Conservation (phyloP, 1,284 basidiomycete genomes). For the Heterobasidion irregulare region DNA sequence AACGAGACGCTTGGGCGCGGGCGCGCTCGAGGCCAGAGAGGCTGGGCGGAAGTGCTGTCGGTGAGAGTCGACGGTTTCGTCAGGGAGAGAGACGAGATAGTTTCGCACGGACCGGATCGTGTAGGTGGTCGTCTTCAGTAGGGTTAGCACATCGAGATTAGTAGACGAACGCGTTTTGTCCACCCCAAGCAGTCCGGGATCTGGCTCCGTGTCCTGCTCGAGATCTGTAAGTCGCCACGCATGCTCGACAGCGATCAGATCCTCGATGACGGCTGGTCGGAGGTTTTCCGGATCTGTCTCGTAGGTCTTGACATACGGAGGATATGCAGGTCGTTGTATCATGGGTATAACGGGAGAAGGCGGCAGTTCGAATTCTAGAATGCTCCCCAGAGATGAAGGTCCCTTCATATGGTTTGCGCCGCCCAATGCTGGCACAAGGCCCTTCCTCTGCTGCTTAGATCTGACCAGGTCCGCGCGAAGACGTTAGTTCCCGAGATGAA, state of each 20-base stretch:
- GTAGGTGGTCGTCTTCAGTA: slow-evolving; percentile 68
- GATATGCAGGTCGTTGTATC: slow-evolving; percentile 32
- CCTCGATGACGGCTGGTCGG: slow-evolving; percentile 62
- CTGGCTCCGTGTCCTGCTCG: slow-evolving; percentile 9
- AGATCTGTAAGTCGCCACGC: slow-evolving; percentile 41
- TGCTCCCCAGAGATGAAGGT: slow-evolving; percentile 26
- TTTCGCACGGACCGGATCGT: slow-evolving; percentile 74
- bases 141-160: slow-evolving; percentile 48
- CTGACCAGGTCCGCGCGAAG: slow-evolving; percentile 21
- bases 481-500: slow-evolving; percentile 8
- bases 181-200: slow-evolving; percentile 19
- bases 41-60: slow-evolving; percentile 40
- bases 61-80: slow-evolving; percentile 51
- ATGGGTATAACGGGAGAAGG: slow-evolving; percentile 57
- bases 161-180: slow-evolving; percentile 7
- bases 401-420: slow-evolving; percentile 36
- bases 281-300: slow-evolving; percentile 68
- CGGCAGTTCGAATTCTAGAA: slow-evolving; percentile 51
- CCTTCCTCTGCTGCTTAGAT: slow-evolving; percentile 47
- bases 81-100: slow-evolving; percentile 72
- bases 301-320: slow-evolving; percentile 49
- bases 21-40: slow-evolving; percentile 28
- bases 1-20: slow-evolving; percentile 24
- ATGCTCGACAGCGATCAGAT: slow-evolving; percentile 49
- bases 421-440: slow-evolving; percentile 68